Conservation (phyloP, 805 yeast species). For the Wickerhamomyces strasburgensis region DNA sequence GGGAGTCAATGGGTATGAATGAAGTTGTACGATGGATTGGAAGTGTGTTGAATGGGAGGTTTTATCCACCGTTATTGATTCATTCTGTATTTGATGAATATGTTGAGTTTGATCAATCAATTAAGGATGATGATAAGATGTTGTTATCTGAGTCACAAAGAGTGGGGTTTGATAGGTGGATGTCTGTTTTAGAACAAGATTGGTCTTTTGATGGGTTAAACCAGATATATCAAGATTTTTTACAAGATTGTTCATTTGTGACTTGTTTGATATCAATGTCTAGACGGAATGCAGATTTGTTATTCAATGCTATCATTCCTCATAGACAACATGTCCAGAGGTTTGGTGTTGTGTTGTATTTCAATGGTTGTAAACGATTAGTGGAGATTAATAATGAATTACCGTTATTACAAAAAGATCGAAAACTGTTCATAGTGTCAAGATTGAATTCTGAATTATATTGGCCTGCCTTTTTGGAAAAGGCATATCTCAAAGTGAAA, state of each 20-base stretch:
- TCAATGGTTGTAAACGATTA: conserved; percentile 50
- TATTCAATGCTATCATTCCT: conserved; percentile 13
- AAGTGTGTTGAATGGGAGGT: conserved; percentile 10
- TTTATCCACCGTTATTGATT: conserved; percentile 12
- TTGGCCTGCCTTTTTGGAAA: conserved; percentile 77
- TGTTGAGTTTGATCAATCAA: too few relatives aligned
- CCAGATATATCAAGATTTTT: conserved; percentile 41
- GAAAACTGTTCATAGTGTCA: conserved; percentile 16
- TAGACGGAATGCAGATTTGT: conserved; percentile 14
- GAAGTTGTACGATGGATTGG: conserved; percentile 14
- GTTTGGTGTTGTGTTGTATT: conserved; percentile 37
- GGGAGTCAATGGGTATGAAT: conserved; percentile 4
- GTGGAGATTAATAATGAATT: conserved; percentile 43
- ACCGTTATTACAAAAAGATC: conserved; percentile 30
- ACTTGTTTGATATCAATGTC: conserved; percentile 56
- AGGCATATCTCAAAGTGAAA: conserved; percentile 61
- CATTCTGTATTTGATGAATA: neutral
- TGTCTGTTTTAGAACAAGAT: conserved; percentile 2
- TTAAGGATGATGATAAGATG: too few relatives aligned
- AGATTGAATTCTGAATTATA: conserved; percentile 13
- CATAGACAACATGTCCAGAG: conserved; percentile 20
- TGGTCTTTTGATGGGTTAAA: conserved; percentile 22
- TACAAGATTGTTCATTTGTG: conserved; percentile 74
- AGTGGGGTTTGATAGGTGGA: neutral
- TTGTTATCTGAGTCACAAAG: neutral